Evolutionary conservation across 2,329 filamentous ascomycete genomes (phyloP).

Genomic region (Elsinoe arachidis): DNA sequence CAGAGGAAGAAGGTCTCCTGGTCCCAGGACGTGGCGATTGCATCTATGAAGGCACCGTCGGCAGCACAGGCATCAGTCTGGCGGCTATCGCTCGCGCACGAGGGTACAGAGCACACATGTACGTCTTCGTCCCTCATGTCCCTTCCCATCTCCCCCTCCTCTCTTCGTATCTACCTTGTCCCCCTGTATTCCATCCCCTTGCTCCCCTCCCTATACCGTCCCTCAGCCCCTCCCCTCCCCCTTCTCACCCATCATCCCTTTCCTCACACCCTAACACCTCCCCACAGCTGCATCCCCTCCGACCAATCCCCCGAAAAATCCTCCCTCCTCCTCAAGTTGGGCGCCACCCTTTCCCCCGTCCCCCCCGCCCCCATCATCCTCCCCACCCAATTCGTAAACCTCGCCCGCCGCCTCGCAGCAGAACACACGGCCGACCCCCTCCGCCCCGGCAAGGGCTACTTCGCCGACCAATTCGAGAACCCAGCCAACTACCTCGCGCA

Average conservation of each 20-base stretch:
- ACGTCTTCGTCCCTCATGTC: conserved; percentile 23
- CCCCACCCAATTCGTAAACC: conserved; percentile 87
- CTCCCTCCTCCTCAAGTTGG: conserved; percentile 77
- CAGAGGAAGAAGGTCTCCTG: conserved; percentile 69
- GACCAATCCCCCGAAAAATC: conserved; percentile 87
- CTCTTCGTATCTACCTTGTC: not conserved
- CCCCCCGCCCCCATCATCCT: conserved; percentile 89
- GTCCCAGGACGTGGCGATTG: conserved; percentile 77
- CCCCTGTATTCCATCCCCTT: not conserved
- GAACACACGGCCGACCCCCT: conserved; percentile 56
- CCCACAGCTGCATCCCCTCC: conserved; percentile 72
- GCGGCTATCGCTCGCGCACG: conserved; percentile 79
- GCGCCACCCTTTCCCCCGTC: conserved; percentile 86
- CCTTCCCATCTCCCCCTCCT: not conserved
- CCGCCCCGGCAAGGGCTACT: conserved; percentile 70
- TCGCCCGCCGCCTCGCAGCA: conserved; percentile 57
- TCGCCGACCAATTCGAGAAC: conserved; percentile 94
- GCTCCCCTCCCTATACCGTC: not conserved
- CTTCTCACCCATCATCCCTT: conserved; percentile 10
- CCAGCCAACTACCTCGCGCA: conserved; percentile 83
- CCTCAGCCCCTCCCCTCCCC: not conserved
- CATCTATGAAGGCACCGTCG: conserved; percentile 95
- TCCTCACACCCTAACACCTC: conserved; percentile 12
- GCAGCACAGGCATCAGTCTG: conserved; percentile 90
- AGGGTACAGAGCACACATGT: conserved; percentile 88